Conservation (phyloP, 2,329 filamentous ascomycete genomes). For the Lasiodiplodia theobromae region DNA sequence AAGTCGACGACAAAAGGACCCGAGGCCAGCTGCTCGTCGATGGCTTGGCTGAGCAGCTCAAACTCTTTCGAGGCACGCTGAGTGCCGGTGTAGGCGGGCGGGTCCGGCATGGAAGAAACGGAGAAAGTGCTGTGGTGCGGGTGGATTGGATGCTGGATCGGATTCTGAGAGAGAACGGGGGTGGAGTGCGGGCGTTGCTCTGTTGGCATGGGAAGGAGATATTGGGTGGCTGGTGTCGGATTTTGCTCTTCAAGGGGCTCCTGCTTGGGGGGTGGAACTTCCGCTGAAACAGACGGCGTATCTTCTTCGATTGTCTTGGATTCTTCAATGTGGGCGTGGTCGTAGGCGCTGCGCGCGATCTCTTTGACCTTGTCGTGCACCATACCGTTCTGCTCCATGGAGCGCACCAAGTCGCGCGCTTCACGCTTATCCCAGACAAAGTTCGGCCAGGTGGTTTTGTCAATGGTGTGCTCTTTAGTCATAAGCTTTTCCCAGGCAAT, state of each 20-base stretch:
- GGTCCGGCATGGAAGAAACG: constrained; percentile 8
- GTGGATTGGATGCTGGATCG: not conserved
- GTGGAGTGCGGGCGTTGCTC: constrained; percentile 16
- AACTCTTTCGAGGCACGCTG: constrained; percentile 15
- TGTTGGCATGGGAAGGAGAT: not conserved
- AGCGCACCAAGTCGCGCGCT: constrained; percentile 68
- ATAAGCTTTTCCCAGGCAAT: constrained; percentile 68
- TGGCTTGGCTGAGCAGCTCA: constrained; percentile 17
- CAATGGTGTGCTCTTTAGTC: constrained; percentile 61
- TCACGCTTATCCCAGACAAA: constrained; percentile 70
- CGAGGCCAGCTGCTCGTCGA: constrained; percentile 19
- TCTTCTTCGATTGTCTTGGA: not conserved
- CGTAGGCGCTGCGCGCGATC: constrained; percentile 66
- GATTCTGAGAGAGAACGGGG: constrained; percentile 2
- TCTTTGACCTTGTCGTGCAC: constrained; percentile 62
- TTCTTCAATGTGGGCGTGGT: constrained; percentile 48
- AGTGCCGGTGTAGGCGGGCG: not conserved
- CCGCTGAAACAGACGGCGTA: not conserved
- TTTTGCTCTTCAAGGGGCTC: not conserved
- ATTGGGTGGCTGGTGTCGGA: not conserved
- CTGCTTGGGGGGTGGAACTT: not conserved
- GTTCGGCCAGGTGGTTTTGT: constrained; percentile 52
- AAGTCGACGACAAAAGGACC: constrained; percentile 23
- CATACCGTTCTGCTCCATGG: constrained; percentile 65
- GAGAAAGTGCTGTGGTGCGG: not conserved